Percentiles rank a stretch among this genome's conserved stretches.
phyloP scores from a whole-genome alignment of 768 basidiomycete species.

The Tricholoma sp. region DNA sequence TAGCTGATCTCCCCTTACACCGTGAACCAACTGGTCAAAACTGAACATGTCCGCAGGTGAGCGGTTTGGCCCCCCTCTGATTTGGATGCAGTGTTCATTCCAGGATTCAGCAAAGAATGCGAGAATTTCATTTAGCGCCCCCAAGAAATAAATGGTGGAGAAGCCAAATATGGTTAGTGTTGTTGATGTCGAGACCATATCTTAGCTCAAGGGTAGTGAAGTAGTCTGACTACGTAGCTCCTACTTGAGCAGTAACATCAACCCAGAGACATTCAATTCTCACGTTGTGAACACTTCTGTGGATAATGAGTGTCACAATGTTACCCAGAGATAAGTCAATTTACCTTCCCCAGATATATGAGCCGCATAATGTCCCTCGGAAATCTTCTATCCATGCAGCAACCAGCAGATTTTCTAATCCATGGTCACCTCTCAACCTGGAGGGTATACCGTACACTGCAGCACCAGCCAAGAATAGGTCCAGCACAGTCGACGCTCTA shows the following conservation, averaged over 20 bases:
- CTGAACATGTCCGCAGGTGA: conserved; percentile 27
- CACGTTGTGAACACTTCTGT: neutral
- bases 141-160: conserved; percentile 24
- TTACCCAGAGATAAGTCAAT: neutral
- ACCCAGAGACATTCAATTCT: conserved; percentile 20
- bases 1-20: conserved; percentile 8
- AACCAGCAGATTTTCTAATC: conserved; percentile 30
- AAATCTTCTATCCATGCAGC: conserved; percentile 25
- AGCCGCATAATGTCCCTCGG: conserved; percentile 16
- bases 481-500: conserved; percentile 27
- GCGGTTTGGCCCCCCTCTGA: conserved; percentile 15
- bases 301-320: neutral
- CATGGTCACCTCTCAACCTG: conserved; percentile 32
- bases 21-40: conserved; percentile 24
- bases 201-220: conserved; percentile 26
- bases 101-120: conserved; percentile 24
- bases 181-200: conserved; percentile 23
- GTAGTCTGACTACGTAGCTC: conserved; percentile 24
- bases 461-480: conserved; percentile 21
- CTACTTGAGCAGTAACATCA: conserved; percentile 25
- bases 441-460: conserved; percentile 23
- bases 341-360: conserved; percentile 33
- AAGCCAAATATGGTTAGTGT: conserved; percentile 2
- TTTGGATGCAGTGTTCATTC: conserved; percentile 27
- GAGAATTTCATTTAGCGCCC: conserved; percentile 21